Conservation (phyloP, 441 rosid genomes). For the Mallotus repandus region DNA sequence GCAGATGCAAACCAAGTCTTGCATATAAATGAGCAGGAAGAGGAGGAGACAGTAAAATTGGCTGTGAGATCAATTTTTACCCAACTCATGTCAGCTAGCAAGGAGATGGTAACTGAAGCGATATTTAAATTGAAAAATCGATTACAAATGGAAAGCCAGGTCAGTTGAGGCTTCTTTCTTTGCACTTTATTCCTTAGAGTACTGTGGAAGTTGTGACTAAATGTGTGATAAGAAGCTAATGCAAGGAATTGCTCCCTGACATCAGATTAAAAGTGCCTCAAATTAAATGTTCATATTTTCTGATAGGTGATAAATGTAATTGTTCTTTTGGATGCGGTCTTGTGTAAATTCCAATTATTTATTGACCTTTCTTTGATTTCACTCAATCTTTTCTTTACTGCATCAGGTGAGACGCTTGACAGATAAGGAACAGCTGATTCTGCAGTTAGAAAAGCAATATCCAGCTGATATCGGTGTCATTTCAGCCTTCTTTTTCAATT, state of each 20-base stretch:
- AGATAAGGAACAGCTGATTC: conserved; percentile 64
- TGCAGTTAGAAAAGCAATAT: conserved; percentile 63
- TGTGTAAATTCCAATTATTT: neutral
- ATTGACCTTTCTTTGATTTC: neutral
- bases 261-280: neutral
- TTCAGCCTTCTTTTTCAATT: conserved; percentile 66
- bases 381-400: neutral
- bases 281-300: neutral
- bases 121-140: conserved; percentile 59
- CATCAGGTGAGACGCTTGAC: conserved; percentile 56
- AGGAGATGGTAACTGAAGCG: conserved; percentile 47
- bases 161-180: conserved; percentile 25
- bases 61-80: conserved; percentile 67
- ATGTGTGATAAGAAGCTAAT: neutral
- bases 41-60: conserved; percentile 48
- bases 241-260: neutral
- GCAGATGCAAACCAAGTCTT: conserved; percentile 46
- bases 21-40: conserved; percentile 41
- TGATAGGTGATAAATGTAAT: neutral
- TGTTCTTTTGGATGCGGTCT: neutral
- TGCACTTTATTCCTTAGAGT: neutral
- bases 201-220: neutral
- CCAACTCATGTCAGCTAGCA: conserved; percentile 66
- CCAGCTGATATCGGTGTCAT: conserved; percentile 67
- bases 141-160: conserved; percentile 57